A percentile compares a stretch with the other conserved stretches of the same genome.
phyloP scores from a whole-genome alignment of 116 monocot genomes.

The Trichopus zeylanicus region DNA sequence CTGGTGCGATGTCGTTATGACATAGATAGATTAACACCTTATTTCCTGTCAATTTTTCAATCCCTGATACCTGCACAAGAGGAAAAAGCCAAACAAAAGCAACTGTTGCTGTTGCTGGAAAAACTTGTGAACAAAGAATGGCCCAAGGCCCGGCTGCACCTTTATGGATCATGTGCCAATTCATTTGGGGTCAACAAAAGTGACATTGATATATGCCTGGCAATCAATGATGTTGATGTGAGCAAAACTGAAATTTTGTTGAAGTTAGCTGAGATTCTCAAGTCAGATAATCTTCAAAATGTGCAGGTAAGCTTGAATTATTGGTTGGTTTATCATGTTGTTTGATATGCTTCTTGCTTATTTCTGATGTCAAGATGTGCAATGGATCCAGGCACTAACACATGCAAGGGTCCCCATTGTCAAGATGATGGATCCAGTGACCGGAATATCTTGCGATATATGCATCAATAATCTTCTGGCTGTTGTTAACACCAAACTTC shows the following conservation, averaged over 20 bases:
- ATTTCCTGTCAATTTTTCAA: conserved; percentile 57
- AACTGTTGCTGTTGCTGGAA: conserved; percentile 39
- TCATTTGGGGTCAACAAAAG: conserved; percentile 88
- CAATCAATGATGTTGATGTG: conserved; percentile 42
- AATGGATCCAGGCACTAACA: conserved; percentile 72
- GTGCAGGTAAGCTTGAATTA: conserved; percentile 48
- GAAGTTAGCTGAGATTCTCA: conserved; percentile 74
- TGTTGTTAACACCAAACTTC: conserved; percentile 90
- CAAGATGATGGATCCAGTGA: conserved; percentile 88
- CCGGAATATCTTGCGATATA: conserved; percentile 89
- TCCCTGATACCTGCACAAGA: conserved; percentile 67
- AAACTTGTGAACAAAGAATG: conserved; percentile 71
- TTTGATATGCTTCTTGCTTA: not conserved
- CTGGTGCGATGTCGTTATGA: conserved; percentile 43
- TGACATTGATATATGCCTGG: conserved; percentile 90
- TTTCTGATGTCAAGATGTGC: conserved; percentile 4
- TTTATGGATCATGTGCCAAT: conserved; percentile 98
- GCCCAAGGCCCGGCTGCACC: conserved; percentile 64
- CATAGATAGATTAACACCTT: conserved; percentile 42
- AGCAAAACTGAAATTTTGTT: conserved; percentile 77
- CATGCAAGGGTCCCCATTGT: conserved; percentile 94
- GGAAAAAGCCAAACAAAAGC: conserved; percentile 70
- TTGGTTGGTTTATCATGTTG: no score
- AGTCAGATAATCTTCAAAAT: conserved; percentile 70
- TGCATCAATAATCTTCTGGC: conserved; percentile 93